phyloP scores from a whole-genome alignment of 2,329 filamentous ascomycete species.

The Xylaria sp. region DNA sequence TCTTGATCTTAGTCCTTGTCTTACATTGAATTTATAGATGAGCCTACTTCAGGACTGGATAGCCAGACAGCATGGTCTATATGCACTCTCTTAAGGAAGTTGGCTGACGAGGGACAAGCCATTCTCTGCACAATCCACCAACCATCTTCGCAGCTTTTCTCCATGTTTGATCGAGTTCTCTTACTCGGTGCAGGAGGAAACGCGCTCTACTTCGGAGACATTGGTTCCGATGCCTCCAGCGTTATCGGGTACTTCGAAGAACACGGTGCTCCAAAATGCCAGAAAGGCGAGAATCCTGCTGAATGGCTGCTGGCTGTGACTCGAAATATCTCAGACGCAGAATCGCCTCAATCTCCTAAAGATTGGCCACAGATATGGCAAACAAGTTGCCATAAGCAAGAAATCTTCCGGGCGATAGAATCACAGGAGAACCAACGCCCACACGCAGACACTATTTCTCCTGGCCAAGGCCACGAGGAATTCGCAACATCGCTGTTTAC shows the following conservation, averaged over 20 bases:
- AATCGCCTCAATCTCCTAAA: no score
- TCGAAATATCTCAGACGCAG: no score
- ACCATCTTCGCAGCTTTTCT: conserved; percentile 55
- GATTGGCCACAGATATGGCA: no score
- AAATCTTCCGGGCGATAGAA: no score
- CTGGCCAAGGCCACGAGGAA: no score
- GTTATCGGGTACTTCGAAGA: conserved; percentile 66
- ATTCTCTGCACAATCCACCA: conserved; percentile 59
- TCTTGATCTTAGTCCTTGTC: no score
- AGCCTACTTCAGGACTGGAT: conserved; percentile 79
- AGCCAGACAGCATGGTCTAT: conserved; percentile 80
- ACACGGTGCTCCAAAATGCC: conserved; percentile 62
- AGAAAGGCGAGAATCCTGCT: conserved; percentile 68
- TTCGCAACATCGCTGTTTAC: no score
- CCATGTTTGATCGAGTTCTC: conserved; percentile 62
- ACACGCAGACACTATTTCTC: no score
- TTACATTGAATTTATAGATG: conserved; percentile 57
- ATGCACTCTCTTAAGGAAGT: conserved; percentile 73
- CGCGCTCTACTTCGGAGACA: conserved; percentile 68
- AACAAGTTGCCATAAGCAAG: no score
- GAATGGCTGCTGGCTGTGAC: conserved; percentile 50
- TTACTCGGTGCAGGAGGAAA: conserved; percentile 65
- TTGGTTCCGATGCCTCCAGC: conserved; percentile 61
- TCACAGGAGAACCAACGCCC: no score
- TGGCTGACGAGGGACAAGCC: conserved; percentile 58